Evolutionary conservation across 306 rosid genomes (phyloP), one percentile per base, ranked within the genome.

Genomic region (Sechiopsis laciniata): DNA sequence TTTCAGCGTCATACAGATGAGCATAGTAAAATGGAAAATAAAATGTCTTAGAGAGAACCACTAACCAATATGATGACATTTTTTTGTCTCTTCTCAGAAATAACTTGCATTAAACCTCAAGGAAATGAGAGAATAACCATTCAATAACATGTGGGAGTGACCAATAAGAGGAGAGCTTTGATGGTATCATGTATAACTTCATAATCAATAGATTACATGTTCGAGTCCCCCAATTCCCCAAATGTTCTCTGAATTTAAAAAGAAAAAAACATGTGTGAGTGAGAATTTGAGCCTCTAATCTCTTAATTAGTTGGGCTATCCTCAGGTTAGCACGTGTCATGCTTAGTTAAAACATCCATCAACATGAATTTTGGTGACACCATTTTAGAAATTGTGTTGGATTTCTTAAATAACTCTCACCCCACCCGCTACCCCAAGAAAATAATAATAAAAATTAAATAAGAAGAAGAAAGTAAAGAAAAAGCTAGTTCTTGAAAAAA

Each of bases 401-500:
- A 6, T 66, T 66, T 66, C 72, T 65, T 42, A 40, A 65, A 54
- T 32, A 65, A 19, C 54, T 45, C 10, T 13, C 26, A 9, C 53
- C 54, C 19, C 35, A 58, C 37, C 72, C n/a, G 2, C 35, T 4
- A 37, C 70, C 24, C 51, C 10, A 15, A 32, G 16, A 24, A 52
- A 52, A 51, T 8, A 19, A 20, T 8, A 0, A 42, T 17, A 40
- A 42, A 17, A 63, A 40, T 8, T 17, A 66, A 66, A 45, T 10
- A 45, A 66, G 17, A 40, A 29, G 67, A 29, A 40, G 32, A 66
- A 66, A 67, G 72, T 20, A 20, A 0, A 14, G 58, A 69, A 69
- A 69, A 69, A 50, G 73, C 9, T 69, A 50, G 73, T 55, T 7
- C 19, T 20, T 67, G 53, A n/a, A 67, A 46, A 67, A 67, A 67